Conservation (phyloP, 371 early-diverging fungal species). For the Umbelopsis sp. region DNA sequence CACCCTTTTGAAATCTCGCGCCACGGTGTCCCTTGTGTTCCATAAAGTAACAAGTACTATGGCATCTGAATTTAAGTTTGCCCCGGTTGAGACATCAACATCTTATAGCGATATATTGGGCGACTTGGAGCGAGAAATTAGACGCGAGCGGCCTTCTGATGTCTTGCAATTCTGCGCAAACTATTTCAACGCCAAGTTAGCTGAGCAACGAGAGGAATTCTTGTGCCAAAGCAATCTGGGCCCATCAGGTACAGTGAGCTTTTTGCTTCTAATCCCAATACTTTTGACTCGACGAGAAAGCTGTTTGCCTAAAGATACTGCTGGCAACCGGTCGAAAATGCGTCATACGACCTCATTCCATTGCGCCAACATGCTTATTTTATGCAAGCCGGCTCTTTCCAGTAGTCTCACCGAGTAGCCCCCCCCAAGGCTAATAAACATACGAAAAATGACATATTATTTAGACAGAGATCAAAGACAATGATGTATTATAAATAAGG, state of each 20-base stretch:
- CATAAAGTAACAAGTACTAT: background rate
- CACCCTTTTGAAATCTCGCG: background rate
- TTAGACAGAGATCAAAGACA: too few species aligned
- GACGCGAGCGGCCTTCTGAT: conserved; percentile 64
- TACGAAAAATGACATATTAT: too few species aligned
- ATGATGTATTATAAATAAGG: too few species aligned
- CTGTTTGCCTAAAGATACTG: too few species aligned
- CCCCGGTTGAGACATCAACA: conserved; percentile 14
- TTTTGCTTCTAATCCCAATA: background rate
- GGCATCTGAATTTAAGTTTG: conserved; percentile 9
- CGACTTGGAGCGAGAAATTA: conserved; percentile 28
- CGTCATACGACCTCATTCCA: too few species aligned
- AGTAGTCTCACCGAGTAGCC: too few species aligned
- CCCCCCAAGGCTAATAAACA: too few species aligned
- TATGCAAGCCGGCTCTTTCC: too few species aligned
- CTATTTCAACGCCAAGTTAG: conserved; percentile 80
- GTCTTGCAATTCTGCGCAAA: conserved; percentile 90
- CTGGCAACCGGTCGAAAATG: too few species aligned
- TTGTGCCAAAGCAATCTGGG: conserved; percentile 25
- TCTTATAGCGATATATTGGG: conserved; percentile 2
- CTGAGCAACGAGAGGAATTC: conserved; percentile 65
- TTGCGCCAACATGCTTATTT: too few species aligned
- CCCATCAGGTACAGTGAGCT: background rate
- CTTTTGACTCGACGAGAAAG: background rate
- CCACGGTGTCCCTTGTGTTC: background rate